These are phyloP conservation scores for Pythium myriotylum DNA, from an alignment of 352 stramenopile genomes.

Conservation along the genomic window DNA sequence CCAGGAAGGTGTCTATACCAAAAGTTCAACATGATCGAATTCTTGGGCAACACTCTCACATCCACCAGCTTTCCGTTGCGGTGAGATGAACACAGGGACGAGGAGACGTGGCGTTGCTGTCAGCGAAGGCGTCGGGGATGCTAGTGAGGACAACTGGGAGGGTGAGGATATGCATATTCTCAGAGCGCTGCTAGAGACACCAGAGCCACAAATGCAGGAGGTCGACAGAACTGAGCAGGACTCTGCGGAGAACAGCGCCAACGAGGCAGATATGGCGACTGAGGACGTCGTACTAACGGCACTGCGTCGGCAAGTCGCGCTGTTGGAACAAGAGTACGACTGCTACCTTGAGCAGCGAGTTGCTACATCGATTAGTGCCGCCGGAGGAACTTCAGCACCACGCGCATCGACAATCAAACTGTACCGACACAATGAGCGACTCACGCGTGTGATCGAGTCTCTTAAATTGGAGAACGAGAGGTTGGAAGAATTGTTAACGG, in stretches of 20 bases:
- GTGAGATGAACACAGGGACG: no score
- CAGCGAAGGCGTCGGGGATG: not conserved
- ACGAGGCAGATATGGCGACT: not conserved
- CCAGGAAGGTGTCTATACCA: no score
- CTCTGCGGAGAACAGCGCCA: not conserved
- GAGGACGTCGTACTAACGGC: not conserved
- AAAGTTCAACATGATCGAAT: no score
- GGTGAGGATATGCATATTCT: constrained; percentile 17
- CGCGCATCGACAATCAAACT: constrained; percentile 19
- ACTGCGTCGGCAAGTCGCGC: constrained; percentile 13
- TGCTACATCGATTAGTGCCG: constrained; percentile 6
- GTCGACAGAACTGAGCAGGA: no score
- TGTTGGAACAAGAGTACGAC: constrained; percentile 20
- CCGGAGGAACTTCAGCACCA: constrained; percentile 11
- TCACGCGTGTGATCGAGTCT: constrained; percentile 10
- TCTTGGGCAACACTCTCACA: no score
- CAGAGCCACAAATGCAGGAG: not conserved
- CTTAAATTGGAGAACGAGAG: constrained; percentile 15
- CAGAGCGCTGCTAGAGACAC: constrained; percentile 4
- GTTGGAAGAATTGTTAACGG: constrained; percentile 2
- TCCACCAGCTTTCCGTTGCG: no score
- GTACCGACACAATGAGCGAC: constrained; percentile 19
- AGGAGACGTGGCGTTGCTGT: no score
- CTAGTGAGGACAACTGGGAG: constrained; percentile 3
- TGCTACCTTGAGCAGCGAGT: constrained; percentile 15